Base-by-base conservation (phyloP, 441 rosid species). In the Metrosideros polymorpha region DNA sequence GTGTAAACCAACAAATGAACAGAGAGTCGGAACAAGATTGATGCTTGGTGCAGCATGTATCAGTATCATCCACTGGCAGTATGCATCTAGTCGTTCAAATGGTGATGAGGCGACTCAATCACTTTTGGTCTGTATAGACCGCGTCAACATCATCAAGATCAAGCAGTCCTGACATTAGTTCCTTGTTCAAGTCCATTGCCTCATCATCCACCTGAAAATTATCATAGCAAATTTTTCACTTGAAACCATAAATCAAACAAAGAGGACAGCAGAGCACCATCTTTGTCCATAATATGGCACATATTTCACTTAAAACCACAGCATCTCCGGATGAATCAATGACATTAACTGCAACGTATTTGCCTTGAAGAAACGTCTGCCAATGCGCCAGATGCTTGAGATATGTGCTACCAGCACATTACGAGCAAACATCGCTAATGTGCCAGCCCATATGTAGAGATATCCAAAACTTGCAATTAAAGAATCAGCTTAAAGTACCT, bases 91-190 rank as follows among this genome's bases (percentile, higher is more conserved):
- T 47, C 25, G 27, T 30, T 19, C 77, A 45, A 56, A 75, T 82
- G 29, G 76, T 77, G 85, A 87, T 75, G 27, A 49, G 53, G 30
- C 12, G n/a, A 17, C 59, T 82, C 76, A 30, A 83, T 94, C 91
- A 94, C 87, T 91, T 92, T 91, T 96, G 98, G 92, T 95, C 95
- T 1, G 94, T 93, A 89, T 94, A 96, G 76, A 97, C 99, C 12
- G 99, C 96, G 83, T 96, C 98, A 42, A 97, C 99, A 86, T 94
- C 99, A 86, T 96, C 96, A 86, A 95, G 97, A 86, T 96, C 98
- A 7, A 97, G 98, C 85, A 97, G 89, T 89, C 93, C 92, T 63
- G 94, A 91, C 89, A 92, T 92, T 29, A 97, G 98, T 87, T 93
- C 96, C 92, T 91, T 95, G 94, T 96, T 96, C 93, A 97, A 89